A percentile compares a stretch with the other conserved stretches of the same genome.
Conservation (phyloP, 495 filamentous ascomycete species). For the Xylaria bambusicola region DNA sequence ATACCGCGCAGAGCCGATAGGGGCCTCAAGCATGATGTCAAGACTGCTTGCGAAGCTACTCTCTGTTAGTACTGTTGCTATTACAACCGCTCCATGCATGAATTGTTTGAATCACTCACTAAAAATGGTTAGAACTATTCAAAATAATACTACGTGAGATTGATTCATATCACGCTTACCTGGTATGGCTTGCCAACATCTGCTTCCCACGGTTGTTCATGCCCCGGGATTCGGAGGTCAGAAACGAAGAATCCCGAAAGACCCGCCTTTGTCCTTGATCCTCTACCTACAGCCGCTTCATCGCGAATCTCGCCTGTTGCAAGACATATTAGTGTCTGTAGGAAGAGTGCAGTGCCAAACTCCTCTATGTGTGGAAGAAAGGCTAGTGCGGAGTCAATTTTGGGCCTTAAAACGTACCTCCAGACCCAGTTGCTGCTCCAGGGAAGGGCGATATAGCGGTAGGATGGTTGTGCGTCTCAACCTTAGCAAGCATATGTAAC, state of each 20-base stretch:
- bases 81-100: no score
- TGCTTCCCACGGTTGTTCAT: constrained; percentile 75
- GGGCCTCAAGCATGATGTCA: constrained; percentile 96
- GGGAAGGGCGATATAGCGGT: constrained; percentile 88
- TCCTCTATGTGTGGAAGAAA: no score
- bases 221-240: constrained; percentile 82
- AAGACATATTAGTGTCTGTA: constrained; percentile 7
- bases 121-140: constrained; percentile 8
- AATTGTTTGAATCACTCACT: constrained; percentile 11
- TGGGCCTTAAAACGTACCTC: constrained; percentile 75
- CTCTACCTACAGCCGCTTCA: constrained; percentile 90
- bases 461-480: constrained; percentile 97
- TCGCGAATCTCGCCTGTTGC: constrained; percentile 47
- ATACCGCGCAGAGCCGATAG: constrained; percentile 89
- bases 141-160: background rate
- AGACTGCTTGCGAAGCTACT: constrained; percentile 75
- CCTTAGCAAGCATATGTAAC: constrained; percentile 89
- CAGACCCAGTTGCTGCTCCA: constrained; percentile 91
- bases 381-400: no score
- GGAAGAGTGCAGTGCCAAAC: no score
- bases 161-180: constrained; percentile 1
- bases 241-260: constrained; percentile 93
- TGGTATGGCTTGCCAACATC: constrained; percentile 88
- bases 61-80: constrained; percentile 5
- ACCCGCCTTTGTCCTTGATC: constrained; percentile 91